Evolutionary conservation across 208 protist genomes (phyloP), one percentile per base, ranked within the genome.

Genomic region (Leishmania major): DNA sequence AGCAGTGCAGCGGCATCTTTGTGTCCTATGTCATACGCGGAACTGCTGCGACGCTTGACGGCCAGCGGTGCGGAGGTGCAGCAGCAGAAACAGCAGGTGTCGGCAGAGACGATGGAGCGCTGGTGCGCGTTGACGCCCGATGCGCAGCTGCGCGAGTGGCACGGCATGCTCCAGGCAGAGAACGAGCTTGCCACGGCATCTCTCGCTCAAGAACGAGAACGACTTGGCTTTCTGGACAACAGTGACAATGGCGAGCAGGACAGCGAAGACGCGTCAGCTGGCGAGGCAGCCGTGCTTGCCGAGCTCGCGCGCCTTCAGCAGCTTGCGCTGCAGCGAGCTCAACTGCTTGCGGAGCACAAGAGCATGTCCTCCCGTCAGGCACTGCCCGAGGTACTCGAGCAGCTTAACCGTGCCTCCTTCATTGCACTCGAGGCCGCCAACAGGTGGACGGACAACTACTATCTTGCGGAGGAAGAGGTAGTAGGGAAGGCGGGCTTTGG

Each of bases 361-460:
- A 47, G 22, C 13, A 19, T 84, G 3, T 62, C 77, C 10, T 60
- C 81, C 10, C 28, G 60, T 5, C 76, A 77, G 2, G 75, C 45
- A 4, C 71, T 81, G 22, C 82, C 89, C 13, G 72, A 75, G 22
- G 74, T 90, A 45, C 53, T 89, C 45, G 74, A 80, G 2, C 76
- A 35, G 22, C 67, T 97, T 10, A 78, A 87, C 22, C 19, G 57
- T 5, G 75, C 84, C 47, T 91, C 86, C 11, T 47, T 2, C 0
- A 49, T 86, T 10, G 92, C 92, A 7, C 82, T 81, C 59, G 91
- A 89, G 43, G 86, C 94, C 4, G 91, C 90, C 3, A 95, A 97
- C 82, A 90, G 92, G 25, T 97, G 94, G 92, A 95, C 94, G 31
- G 94, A 97, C 74, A 97, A 97, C 77, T 92, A 90, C 59, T 92